Evolutionary conservation across 2,329 filamentous ascomycete genomes (phyloP).

Genomic region (Xylariales sp.): DNA sequence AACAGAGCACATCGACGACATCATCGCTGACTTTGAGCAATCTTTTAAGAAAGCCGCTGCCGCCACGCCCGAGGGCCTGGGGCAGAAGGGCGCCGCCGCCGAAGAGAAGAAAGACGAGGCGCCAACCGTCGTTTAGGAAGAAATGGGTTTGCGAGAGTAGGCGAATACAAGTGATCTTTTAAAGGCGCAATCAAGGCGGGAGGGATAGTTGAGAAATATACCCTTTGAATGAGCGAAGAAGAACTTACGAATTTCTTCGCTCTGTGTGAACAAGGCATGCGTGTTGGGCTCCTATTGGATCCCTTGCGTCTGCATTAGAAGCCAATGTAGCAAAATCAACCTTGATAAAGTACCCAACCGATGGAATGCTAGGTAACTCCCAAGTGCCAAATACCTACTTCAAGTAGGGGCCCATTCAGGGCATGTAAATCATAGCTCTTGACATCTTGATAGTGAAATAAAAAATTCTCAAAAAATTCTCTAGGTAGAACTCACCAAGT

Average conservation of each 20-base stretch:
- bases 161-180: conserved; percentile 3
- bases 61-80: conserved; percentile 50
- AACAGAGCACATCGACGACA: conserved; percentile 96
- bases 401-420: too few species aligned
- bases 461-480: not conserved
- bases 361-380: too few species aligned
- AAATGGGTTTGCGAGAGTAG: not conserved
- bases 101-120: conserved; percentile 53
- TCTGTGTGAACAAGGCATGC: not conserved
- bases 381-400: too few species aligned
- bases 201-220: conserved; percentile 32
- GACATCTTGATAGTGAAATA: not conserved
- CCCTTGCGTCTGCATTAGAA: not conserved
- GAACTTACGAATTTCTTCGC: not conserved
- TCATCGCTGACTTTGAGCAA: conserved; percentile 95
- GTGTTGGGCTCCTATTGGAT: too few species aligned
- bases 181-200: conserved; percentile 2
- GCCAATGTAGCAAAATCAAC: not conserved
- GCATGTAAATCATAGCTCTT: not conserved
- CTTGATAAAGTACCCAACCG: too few species aligned
- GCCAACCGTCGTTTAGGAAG: conserved; percentile 51
- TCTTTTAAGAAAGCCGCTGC: conserved; percentile 75
- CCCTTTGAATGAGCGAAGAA: conserved; percentile 30
- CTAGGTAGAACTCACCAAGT: too few species aligned
- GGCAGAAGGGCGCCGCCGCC: conserved; percentile 45